phyloP scores from a whole-genome alignment of 2,329 filamentous ascomycete species.

The Exophiala sideris region DNA sequence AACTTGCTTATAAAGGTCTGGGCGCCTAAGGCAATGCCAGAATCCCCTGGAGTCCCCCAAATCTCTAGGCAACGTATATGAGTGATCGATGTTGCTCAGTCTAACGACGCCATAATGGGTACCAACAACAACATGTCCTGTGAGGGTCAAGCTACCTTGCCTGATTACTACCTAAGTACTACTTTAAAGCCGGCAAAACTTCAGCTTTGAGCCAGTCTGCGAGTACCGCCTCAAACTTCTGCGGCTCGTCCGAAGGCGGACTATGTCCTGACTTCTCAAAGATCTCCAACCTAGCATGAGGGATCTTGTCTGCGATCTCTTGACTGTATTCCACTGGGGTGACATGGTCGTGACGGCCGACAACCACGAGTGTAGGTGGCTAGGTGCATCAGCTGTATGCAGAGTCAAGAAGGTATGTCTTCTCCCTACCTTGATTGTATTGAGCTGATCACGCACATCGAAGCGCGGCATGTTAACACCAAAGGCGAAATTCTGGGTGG shows the following conservation, averaged over 20 bases:
- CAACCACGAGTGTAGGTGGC: slow-evolving; percentile 12
- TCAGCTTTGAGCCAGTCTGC: slow-evolving; percentile 6
- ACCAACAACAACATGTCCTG: too few relatives aligned
- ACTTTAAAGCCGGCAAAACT: not conserved
- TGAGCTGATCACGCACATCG: slow-evolving; percentile 10
- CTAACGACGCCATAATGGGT: too few relatives aligned
- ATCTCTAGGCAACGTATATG: too few relatives aligned
- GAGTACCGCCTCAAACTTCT: slow-evolving; percentile 8
- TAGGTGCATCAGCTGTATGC: not conserved
- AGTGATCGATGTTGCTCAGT: too few relatives aligned
- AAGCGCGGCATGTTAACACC: slow-evolving; percentile 11
- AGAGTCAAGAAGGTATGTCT: not conserved
- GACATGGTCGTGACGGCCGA: slow-evolving; percentile 15
- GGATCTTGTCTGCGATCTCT: slow-evolving; percentile 6
- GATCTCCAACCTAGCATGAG: slow-evolving; percentile 9
- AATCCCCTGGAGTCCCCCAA: too few relatives aligned
- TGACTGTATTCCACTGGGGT: slow-evolving; percentile 5
- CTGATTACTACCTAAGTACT: not conserved
- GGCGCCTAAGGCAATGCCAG: too few relatives aligned
- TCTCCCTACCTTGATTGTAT: slow-evolving; percentile 7
- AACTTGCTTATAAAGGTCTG: too few relatives aligned
- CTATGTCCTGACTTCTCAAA: slow-evolving; percentile 17
- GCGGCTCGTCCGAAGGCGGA: slow-evolving; percentile 13
- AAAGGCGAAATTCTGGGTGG: slow-evolving; percentile 17
- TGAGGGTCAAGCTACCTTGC: not conserved